Base-by-base conservation (phyloP, 495 filamentous ascomycete genomes). In the Talaromyces nanjingensis region DNA sequence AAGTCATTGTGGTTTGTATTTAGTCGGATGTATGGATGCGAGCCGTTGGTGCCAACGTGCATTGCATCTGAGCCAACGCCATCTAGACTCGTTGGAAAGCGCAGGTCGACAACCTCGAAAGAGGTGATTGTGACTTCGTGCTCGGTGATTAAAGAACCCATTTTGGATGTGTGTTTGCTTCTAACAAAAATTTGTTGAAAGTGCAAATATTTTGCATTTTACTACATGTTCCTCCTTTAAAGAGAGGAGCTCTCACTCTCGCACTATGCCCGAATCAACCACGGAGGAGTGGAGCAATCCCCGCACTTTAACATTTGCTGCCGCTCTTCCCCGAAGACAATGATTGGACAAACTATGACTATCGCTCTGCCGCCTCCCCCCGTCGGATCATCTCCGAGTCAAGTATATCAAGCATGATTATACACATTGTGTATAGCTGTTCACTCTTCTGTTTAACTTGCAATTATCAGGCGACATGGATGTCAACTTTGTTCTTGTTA, bases 1-100 rank as follows among this genome's bases (percentile, higher is more conserved):
- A 63, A 31, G 66, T 82, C 79, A 2, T 79, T 67, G 0, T 83
- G 81, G 66, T 91, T 84, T 0, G 89, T 92, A 64, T 89, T 73
- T 29, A 92, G 79, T 68, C 91, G 88, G 71, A 88, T 90, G 76
- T 91, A 92, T 6, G 90, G 87, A 47, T 88, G 76, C 2, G 86
- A 89, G 73, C 91, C 91, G 76, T 93, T 89, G 31, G 88, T 86
- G 8, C 90, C 88, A 20, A 85, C 84, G 72, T 92, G 91, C 90
- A 93, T 93, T 69, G 90, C 90, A 79, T 93, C 90, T 5, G 89
- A 92, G 65, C 90, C 90, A 0, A 87, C 90, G 74, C 88, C 89
- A 75, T 91, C 87, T 7, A 93, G 81, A 34, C 89, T 91, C n/a
- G 90, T 93, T 79, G 81, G 62, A 55, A 63, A 31, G n/a, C 27